Base-by-base conservation (phyloP, 768 basidiomycete genomes). In the Lactifluus piperatus region DNA sequence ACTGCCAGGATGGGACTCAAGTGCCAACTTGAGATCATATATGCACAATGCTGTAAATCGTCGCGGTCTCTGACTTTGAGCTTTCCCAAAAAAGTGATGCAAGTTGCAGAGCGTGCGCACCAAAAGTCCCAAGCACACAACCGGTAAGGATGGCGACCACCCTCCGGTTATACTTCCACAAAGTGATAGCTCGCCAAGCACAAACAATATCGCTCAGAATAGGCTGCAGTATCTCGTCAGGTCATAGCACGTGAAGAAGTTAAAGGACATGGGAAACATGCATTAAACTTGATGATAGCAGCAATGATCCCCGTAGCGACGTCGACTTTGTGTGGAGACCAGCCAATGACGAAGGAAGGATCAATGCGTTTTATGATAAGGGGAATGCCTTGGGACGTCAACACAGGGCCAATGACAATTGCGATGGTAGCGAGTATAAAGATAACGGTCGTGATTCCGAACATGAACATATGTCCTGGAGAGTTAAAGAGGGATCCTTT, bases 141-240 rank as follows among this genome's bases (percentile, higher is more conserved):
- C 39, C 3, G 4, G 54, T 41, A 32, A 61, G 60, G 50, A 56
- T 24, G 10, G 27, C 3, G 37, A 56, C 37, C 11, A 61, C 50
- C 36, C 50, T 61, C 54, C 60, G 48, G 45, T 61, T 50, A 30
- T 26, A 61, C 8, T 41, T 56, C 60, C 60, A 61, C 14, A 61
- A 14, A 16, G 46, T 55, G 10, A 52, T 52, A 4, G 60, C 60
- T 34, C 60, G 27, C 60, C 60, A 61, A 6, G 50, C 60, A 22
- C 60, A 61, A n/a, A 61, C 60, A 13, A 61, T 43, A n/a, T 61
- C 60, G 24, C 60, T 56, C 22, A 61, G 50, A n/a, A 56, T 10
- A 22, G 60, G 60, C 60, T 61, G 30, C 9, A 16, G 14, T 27
- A 13, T 27, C 37, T 51, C 54, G 34, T 46, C 20, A 51, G 4